Evolutionary conservation across 2,329 filamentous ascomycete species (phyloP).

Genomic region (Xylariaceae sp.): DNA sequence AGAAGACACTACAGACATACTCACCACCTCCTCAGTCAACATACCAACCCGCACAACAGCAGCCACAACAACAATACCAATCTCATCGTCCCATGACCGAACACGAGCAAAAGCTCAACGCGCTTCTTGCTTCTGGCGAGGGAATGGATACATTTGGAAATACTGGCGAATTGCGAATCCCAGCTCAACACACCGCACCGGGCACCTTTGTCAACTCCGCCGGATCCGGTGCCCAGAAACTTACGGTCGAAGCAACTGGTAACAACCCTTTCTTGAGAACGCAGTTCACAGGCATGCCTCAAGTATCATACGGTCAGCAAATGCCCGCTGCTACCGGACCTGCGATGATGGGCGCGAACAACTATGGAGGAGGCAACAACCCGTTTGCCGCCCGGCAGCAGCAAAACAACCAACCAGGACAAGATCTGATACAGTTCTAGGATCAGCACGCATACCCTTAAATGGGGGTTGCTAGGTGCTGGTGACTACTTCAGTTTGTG

Average conservation of each 20-base stretch:
- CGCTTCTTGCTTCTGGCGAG: slow-evolving; percentile 78
- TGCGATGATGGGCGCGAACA: slow-evolving; percentile 51
- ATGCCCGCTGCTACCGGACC: slow-evolving; percentile 53
- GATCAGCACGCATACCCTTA: slow-evolving; percentile 7
- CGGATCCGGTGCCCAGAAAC: slow-evolving; percentile 66
- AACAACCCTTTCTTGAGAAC: slow-evolving; percentile 86
- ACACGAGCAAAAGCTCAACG: slow-evolving; percentile 73
- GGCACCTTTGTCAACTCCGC: slow-evolving; percentile 96
- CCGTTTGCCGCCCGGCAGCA: slow-evolving; percentile 53
- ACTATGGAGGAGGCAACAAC: slow-evolving; percentile 42
- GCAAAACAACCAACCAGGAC: slow-evolving; percentile 40
- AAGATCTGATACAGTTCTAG: slow-evolving; percentile 61
- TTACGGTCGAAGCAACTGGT: slow-evolving; percentile 66
- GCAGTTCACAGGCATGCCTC: slow-evolving; percentile 75
- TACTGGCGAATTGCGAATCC: slow-evolving; percentile 90
- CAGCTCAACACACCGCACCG: slow-evolving; percentile 91
- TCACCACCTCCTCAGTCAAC: slow-evolving; percentile 38
- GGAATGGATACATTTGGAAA: slow-evolving; percentile 98
- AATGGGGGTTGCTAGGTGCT: neutral
- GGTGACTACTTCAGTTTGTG: neutral
- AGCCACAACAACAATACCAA: slow-evolving; percentile 33
- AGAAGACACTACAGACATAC: slow-evolving; percentile 63
- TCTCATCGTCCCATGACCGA: slow-evolving; percentile 54
- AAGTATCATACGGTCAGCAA: slow-evolving; percentile 46
- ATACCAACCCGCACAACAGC: slow-evolving; percentile 40